Conservation (phyloP, 139 green algal species). For the Nannochloris sp. region DNA sequence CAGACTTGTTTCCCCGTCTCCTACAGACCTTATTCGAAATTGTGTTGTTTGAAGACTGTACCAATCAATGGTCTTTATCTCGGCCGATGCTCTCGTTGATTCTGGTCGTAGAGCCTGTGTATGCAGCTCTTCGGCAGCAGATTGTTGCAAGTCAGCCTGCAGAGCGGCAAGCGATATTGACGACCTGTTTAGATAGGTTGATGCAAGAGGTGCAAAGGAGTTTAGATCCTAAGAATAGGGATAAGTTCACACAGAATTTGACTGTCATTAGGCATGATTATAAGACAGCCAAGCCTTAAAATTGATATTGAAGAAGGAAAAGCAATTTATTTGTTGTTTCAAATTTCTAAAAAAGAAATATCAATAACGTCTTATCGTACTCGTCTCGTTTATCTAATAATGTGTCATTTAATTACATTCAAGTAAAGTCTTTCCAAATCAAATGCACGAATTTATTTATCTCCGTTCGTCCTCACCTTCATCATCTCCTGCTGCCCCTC, state of each 20-base stretch:
- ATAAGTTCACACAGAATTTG: conserved; percentile 98
- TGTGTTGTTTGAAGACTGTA: conserved; percentile 95
- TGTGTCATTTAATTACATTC: too few relatives aligned
- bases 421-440: too few relatives aligned
- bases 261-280: conserved; percentile 91
- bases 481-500: background rate
- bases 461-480: too few relatives aligned
- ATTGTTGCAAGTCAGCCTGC: conserved; percentile 59
- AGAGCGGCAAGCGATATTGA: conserved; percentile 53
- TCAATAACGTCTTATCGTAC: too few relatives aligned
- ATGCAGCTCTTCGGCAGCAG: conserved; percentile 60
- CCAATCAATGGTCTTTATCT: conserved; percentile 94
- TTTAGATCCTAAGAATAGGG: conserved; percentile 91
- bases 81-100: conserved; percentile 95
- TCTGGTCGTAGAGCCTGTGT: conserved; percentile 81
- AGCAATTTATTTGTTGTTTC: too few relatives aligned
- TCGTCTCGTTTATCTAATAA: too few relatives aligned
- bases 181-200: conserved; percentile 82
- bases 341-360: too few relatives aligned
- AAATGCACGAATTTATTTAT: too few relatives aligned
- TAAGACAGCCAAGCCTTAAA: too few relatives aligned
- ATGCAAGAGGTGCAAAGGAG: conserved; percentile 83
- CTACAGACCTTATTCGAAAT: conserved; percentile 91
- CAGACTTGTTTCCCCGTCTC: conserved; percentile 55
- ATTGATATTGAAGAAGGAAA: too few relatives aligned